Percentiles rank a stretch among this genome's conserved stretches.
Evolutionary conservation across 106 monocot species (phyloP).

Genomic region (Chionographis japonica): DNA sequence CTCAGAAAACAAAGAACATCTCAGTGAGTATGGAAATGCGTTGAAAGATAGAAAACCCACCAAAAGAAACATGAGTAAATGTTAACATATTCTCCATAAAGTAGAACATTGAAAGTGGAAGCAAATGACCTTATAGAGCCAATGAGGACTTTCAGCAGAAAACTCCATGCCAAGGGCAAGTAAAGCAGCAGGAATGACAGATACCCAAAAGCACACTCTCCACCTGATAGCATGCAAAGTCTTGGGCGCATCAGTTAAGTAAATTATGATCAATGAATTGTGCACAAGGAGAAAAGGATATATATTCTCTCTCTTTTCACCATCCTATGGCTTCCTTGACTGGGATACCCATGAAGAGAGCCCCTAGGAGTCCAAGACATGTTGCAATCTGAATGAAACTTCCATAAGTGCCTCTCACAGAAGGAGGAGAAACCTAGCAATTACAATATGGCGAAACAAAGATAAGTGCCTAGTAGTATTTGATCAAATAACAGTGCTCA

Average conservation of each 20-base stretch:
- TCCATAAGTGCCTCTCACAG: slow-evolving; percentile 94
- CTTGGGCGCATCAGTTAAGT: not conserved
- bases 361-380: slow-evolving; percentile 80
- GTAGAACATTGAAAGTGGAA: not conserved
- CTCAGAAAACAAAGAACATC: too few species aligned
- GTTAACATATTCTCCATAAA: too few species aligned
- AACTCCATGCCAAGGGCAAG: slow-evolving; percentile 83
- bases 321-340: slow-evolving; percentile 63
- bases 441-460: not conserved
- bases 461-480: not conserved
- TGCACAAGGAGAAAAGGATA: not conserved
- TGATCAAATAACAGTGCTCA: not conserved
- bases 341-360: slow-evolving; percentile 79
- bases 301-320: slow-evolving; percentile 20
- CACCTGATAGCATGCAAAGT: slow-evolving; percentile 49
- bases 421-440: slow-evolving; percentile 82
- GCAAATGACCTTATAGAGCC: slow-evolving; percentile 85
- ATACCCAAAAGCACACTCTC: slow-evolving; percentile 94
- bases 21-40: too few species aligned
- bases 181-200: slow-evolving; percentile 63
- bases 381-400: slow-evolving; percentile 98
- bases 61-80: too few species aligned
- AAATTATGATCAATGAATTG: not conserved
- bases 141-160: slow-evolving; percentile 95
- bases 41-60: too few species aligned